A percentile compares a stretch with the other conserved stretches of the same genome.
These are phyloP conservation scores for Phaeosphaeriaceae sp. DNA, from an alignment of 2,329 filamentous ascomycete species.

Conservation along the genomic window DNA sequence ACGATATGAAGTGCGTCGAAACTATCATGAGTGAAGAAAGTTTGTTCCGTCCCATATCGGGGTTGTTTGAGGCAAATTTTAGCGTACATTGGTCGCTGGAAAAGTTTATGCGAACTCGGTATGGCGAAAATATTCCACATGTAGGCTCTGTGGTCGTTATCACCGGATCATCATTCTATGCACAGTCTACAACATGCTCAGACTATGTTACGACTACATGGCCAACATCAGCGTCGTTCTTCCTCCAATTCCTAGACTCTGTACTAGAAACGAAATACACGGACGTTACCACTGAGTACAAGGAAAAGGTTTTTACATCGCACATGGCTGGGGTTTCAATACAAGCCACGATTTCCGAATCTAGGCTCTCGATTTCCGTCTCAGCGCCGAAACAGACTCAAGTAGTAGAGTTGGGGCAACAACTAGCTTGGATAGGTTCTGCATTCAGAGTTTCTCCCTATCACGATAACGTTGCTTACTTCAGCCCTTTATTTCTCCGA, in stretches of 20 bases:
- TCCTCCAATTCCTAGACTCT: constrained; percentile 1
- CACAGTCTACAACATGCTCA: constrained; percentile 21
- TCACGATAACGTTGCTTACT: background rate
- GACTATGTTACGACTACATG: constrained; percentile 17
- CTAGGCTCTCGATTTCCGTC: too few species aligned
- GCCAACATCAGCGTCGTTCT: constrained; percentile 11
- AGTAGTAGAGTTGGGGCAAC: too few species aligned
- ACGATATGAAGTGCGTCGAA: constrained; percentile 3
- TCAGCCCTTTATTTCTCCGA: constrained; percentile 14
- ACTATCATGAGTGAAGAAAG: background rate
- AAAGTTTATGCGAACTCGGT: constrained; percentile 13
- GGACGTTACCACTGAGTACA: too few species aligned
- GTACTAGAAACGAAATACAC: too few species aligned
- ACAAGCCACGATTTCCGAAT: too few species aligned
- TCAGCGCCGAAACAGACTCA: too few species aligned
- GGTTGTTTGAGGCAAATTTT: background rate
- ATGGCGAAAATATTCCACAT: constrained; percentile 4
- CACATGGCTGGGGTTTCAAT: too few species aligned
- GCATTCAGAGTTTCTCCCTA: too few species aligned
- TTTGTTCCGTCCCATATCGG: too few species aligned
- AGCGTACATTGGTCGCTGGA: constrained; percentile 9
- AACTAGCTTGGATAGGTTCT: too few species aligned
- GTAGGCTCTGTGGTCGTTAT: constrained; percentile 12
- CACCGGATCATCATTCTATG: constrained; percentile 18
- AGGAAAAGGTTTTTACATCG: too few species aligned